Percentiles rank a stretch among this genome's conserved stretches.
phyloP scores from a whole-genome alignment of 75 land plant species.

The Picea glauca region DNA sequence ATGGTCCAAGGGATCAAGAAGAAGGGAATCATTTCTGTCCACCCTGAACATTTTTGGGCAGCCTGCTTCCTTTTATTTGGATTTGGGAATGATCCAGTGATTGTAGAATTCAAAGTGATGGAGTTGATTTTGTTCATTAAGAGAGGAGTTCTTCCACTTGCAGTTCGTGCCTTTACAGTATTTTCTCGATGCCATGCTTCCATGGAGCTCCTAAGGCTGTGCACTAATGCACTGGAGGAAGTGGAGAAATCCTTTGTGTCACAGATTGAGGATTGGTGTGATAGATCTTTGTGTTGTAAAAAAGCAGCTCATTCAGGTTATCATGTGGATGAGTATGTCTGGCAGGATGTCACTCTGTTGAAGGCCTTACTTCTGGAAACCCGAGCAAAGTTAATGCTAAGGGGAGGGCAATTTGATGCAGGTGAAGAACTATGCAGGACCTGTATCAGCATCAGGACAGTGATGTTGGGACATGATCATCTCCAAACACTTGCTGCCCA shows the following conservation, averaged over 20 bases:
- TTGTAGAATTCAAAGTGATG: slow-evolving; percentile 65
- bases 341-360: slow-evolving; percentile 85
- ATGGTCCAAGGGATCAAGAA: slow-evolving; percentile 61
- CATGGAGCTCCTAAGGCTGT: slow-evolving; percentile 71
- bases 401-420: slow-evolving; percentile 82
- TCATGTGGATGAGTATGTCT: slow-evolving; percentile 76
- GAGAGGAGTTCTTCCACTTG: slow-evolving; percentile 73
- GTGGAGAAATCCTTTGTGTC: slow-evolving; percentile 81
- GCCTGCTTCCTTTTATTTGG: slow-evolving; percentile 75
- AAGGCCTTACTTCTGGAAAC: slow-evolving; percentile 87
- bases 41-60: slow-evolving; percentile 80
- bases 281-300: slow-evolving; percentile 68
- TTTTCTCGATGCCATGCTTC: slow-evolving; percentile 84
- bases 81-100: slow-evolving; percentile 73
- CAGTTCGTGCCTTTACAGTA: slow-evolving; percentile 51
- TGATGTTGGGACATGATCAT: slow-evolving; percentile 83
- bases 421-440: slow-evolving; percentile 83
- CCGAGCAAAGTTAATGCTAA: slow-evolving; percentile 72
- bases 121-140: slow-evolving; percentile 73
- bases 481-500: slow-evolving; percentile 82
- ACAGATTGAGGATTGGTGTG: slow-evolving; percentile 69
- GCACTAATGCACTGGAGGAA: slow-evolving; percentile 75
- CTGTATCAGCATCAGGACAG: slow-evolving; percentile 86
- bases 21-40: slow-evolving; percentile 27
- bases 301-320: slow-evolving; percentile 25